Evolutionary conservation across 1,139 yeast species (phyloP), one percentile per base, ranked within the genome.

Genomic region (Yamadazyma triangularis): DNA sequence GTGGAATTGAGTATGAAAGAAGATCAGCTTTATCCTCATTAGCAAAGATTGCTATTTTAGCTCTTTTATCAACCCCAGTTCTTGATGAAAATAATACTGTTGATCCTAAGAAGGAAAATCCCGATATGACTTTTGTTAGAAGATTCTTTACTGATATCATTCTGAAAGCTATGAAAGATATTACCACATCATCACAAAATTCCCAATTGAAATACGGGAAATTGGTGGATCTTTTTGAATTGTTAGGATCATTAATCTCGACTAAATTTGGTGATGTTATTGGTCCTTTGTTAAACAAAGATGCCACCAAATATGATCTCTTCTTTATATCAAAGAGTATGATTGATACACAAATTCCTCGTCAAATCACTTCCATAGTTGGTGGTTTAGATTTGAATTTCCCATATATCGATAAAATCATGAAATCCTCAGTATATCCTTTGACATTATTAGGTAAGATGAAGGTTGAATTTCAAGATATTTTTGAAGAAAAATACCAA

Each of bases 61-160:
- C 87, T 0, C 70, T 86, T 34, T 59, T 81, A 15, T 65, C 93
- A 0, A 71, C 83, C 0, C 66, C 70, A 0, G 40, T 61, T 2
- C 53, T 61, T 21, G 71, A 68, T 30, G 61, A 58, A 7, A 52
- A 55, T 6, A 72, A 68, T 8, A 57, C 60, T 8, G 58, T 64
- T 1, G 72, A 70, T 34, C 64, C 73, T 0, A 73, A 73, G 36
- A 53, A 58, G 15, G 77, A 73, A 34, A 88, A 83, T 46, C 72
- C 81, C 0, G 88, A 82, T 39, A 66, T 86, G 72, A 68, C 77
- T 0, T 77, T 79, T 44, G 78, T 88, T 23, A 64, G 96, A 33
- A 80, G 79, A 43, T 84, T 80, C 48, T 73, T 85, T 8, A 73
- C 79, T 19, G 96, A 88, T 41, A 66, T 80, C 0, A 53, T 86